Percentiles rank a stretch among this genome's conserved stretches.
Evolutionary conservation across 164 flowering plant species (phyloP).

Genomic region (Litsea cubeba): DNA sequence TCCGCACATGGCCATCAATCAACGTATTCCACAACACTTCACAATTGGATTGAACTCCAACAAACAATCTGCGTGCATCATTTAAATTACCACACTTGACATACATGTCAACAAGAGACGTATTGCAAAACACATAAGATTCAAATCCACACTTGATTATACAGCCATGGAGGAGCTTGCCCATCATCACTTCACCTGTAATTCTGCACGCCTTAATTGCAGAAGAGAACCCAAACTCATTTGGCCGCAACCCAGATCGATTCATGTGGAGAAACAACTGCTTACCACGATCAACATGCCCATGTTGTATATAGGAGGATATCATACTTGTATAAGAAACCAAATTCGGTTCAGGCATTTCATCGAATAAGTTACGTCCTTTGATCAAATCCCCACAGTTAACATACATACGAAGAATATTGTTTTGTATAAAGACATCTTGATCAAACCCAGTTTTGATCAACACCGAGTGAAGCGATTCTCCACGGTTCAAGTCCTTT

Average conservation of each 20-base stretch:
- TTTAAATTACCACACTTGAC: constrained; percentile 21
- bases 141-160: constrained; percentile 11
- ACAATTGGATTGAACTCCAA: constrained; percentile 8
- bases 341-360: constrained; percentile 29
- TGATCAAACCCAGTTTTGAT: constrained; percentile 17
- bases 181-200: constrained; percentile 14
- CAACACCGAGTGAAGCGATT: constrained; percentile 11
- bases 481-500: constrained; percentile 7
- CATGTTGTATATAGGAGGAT: constrained; percentile 34
- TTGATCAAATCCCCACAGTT: constrained; percentile 32
- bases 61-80: constrained; percentile 21
- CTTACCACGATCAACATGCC: constrained; percentile 19
- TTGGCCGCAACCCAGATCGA: constrained; percentile 13
- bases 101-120: constrained; percentile 23
- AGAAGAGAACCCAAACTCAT: constrained; percentile 21
- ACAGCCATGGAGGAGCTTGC: constrained; percentile 19
- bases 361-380: constrained; percentile 29
- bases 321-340: constrained; percentile 61
- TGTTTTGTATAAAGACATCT: constrained; percentile 19
- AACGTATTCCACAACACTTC: constrained; percentile 24
- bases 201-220: constrained; percentile 24
- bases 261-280: constrained; percentile 14
- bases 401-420: constrained; percentile 34
- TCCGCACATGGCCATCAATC: constrained; percentile 16
- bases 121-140: constrained; percentile 16